Base-by-base conservation (phyloP, 73 alveolate species). In the Durusdinium trenchii region DNA sequence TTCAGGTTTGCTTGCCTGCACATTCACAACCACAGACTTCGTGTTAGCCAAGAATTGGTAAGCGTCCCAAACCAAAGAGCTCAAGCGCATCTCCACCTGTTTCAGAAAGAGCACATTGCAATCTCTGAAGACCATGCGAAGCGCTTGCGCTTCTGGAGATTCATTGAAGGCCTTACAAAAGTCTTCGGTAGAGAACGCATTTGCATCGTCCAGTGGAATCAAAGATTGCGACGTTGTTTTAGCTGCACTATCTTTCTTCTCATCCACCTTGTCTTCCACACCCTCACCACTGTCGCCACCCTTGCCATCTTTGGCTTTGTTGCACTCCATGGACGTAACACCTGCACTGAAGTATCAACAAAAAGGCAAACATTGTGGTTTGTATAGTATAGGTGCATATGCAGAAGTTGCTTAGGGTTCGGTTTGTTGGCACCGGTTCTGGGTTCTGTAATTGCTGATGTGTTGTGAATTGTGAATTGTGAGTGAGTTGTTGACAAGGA, bases 251-350 rank as follows among this genome's bases (percentile, higher is more conserved):
- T 57, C 71, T 57, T 57, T 57, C 71, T 57, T 57, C 71, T 57
- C 71, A 57, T 57, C 71, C 71, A 57, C 71, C 71, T 57, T 57
- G 71, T 57, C 71, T 57, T 57, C 71, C 71, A 57, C 71, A 57
- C 71, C 71, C 71, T 57, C 71, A 57, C 71, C 71, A 57, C 71
- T 57, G 71, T 57, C 71, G 71, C 71, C 71, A 57, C 71, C 71
- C 71, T 57, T 57, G 71, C 71, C 71, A 57, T 57, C 71, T 16
- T 57, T 57, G 71, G 71, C 71, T 57, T 57, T 57, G 71, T 57
- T 57, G 71, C 71, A 57, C 71, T 57, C 71, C 71, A 57, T 57
- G 71, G 71, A 57, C 71, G 71, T 57, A 57, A 57, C 71, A 57
- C 71, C 71, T 57, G 71, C 71, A 57, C 71, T 57, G 71, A 57